Conservation (phyloP, 208 protist genomes). For the Wallacemonas collosoma region DNA sequence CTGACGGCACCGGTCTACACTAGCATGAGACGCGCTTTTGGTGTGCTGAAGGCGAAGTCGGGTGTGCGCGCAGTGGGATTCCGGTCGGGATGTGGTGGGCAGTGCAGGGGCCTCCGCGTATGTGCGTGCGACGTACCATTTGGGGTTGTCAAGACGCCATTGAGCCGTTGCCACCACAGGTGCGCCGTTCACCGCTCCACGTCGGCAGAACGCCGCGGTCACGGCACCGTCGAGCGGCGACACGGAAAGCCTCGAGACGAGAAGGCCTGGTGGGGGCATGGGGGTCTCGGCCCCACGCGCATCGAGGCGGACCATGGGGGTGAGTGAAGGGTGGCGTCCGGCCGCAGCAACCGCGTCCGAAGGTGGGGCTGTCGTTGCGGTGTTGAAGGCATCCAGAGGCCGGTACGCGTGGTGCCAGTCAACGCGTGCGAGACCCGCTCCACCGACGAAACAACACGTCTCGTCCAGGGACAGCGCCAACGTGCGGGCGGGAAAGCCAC, state of each 20-base stretch:
- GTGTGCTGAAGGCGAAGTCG: not conserved
- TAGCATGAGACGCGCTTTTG: not conserved
- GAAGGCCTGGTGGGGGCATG: not conserved
- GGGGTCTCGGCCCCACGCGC: not conserved
- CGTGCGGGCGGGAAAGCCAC: conserved; percentile 49
- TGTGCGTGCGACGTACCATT: conserved; percentile 19
- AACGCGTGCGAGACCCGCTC: conserved; percentile 42
- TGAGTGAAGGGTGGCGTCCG: not conserved
- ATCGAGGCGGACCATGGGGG: conserved; percentile 4
- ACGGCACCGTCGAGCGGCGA: conserved; percentile 14
- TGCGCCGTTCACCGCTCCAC: not conserved
- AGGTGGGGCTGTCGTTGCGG: conserved; percentile 15
- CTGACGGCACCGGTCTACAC: not conserved
- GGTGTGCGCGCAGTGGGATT: not conserved
- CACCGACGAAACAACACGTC: conserved; percentile 63
- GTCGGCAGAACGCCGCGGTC: conserved; percentile 3
- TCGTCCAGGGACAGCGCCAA: conserved; percentile 67
- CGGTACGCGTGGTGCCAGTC: conserved; percentile 47
- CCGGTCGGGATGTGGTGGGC: not conserved
- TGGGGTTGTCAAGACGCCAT: conserved; percentile 14
- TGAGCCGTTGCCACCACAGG: not conserved
- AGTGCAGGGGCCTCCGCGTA: not conserved
- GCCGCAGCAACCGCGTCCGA: not conserved
- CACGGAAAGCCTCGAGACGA: conserved; percentile 12
- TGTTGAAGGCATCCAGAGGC: conserved; percentile 12